Percentiles rank a stretch among this genome's conserved stretches.
These are phyloP conservation scores for Nyssa sinensis DNA, from an alignment of 148 eudicot genomes.

Conservation along the genomic window DNA sequence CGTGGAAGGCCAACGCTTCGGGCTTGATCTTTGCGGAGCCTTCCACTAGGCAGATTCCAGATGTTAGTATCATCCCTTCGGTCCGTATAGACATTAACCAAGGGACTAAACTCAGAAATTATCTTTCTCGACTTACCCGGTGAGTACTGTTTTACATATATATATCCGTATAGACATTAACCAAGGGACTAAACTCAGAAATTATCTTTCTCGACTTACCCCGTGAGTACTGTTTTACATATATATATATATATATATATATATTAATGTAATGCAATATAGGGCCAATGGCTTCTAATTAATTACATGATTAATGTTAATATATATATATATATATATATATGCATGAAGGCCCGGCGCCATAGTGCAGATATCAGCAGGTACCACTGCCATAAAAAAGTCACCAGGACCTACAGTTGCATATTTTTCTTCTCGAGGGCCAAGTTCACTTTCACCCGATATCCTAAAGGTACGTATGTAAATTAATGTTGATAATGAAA, in stretches of 20 bases:
- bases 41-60: constrained; percentile 24
- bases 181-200: constrained; percentile 40
- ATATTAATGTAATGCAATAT: too few species aligned
- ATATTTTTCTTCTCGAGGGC: constrained; percentile 48
- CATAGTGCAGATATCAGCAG: constrained; percentile 29
- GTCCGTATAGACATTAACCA: constrained; percentile 36
- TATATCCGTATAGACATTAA: constrained; percentile 34
- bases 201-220: constrained; percentile 14
- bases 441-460: constrained; percentile 48
- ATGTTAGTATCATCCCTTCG: constrained; percentile 33
- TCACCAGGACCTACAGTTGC: constrained; percentile 44
- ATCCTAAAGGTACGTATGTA: constrained; percentile 37
- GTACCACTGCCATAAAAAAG: constrained; percentile 29
- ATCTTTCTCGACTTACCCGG: constrained; percentile 16
- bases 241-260: constrained; percentile 34
- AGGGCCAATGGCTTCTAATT: too few species aligned
- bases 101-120: constrained; percentile 35
- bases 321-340: background rate
- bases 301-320: background rate
- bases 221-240: too few species aligned
- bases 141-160: too few species aligned
- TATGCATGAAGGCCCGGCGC: constrained; percentile 3
- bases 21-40: constrained; percentile 44
- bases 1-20: constrained; percentile 21
- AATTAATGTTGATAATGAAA: too few species aligned